Evolutionary conservation across 768 basidiomycete genomes (phyloP).

Genomic region (Pisolithus marmoratus): DNA sequence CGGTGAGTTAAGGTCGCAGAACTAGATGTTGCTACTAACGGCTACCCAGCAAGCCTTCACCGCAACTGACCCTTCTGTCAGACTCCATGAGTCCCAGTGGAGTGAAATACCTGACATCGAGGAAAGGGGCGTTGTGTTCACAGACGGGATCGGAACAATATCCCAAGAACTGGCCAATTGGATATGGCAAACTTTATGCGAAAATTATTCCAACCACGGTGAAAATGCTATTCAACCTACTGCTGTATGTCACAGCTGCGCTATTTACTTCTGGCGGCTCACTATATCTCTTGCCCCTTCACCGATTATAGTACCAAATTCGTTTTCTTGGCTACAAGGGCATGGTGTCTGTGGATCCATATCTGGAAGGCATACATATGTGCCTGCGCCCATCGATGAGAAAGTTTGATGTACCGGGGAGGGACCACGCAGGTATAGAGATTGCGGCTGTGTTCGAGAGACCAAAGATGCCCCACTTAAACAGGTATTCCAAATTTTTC

Average conservation of each 20-base stretch:
- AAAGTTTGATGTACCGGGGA: conserved; percentile 56
- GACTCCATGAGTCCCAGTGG: conserved; percentile 53
- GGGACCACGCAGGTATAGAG: conserved; percentile 57
- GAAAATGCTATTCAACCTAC: conserved; percentile 42
- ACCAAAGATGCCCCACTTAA: conserved; percentile 63
- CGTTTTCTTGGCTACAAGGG: conserved; percentile 84
- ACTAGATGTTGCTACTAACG: conserved; percentile 3
- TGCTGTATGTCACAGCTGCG: conserved; percentile 43
- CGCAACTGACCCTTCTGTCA: conserved; percentile 69
- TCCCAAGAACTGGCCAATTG: conserved; percentile 48
- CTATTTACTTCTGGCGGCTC: not conserved
- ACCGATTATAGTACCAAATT: conserved; percentile 58
- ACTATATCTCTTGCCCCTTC: not conserved
- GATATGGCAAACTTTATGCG: conserved; percentile 56
- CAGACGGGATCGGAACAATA: conserved; percentile 81
- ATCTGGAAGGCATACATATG: conserved; percentile 53
- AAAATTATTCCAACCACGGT: conserved; percentile 32
- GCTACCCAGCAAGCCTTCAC: conserved; percentile 63
- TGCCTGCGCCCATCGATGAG: conserved; percentile 67
- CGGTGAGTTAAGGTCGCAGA: conserved; percentile 22
- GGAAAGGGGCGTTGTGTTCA: conserved; percentile 42
- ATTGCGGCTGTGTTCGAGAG: conserved; percentile 59
- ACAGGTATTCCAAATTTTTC: conserved; percentile 43
- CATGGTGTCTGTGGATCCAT: conserved; percentile 63
- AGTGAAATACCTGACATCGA: conserved; percentile 55